Evolutionary conservation across 768 basidiomycete species (phyloP).

Genomic region (Russula lepida): DNA sequence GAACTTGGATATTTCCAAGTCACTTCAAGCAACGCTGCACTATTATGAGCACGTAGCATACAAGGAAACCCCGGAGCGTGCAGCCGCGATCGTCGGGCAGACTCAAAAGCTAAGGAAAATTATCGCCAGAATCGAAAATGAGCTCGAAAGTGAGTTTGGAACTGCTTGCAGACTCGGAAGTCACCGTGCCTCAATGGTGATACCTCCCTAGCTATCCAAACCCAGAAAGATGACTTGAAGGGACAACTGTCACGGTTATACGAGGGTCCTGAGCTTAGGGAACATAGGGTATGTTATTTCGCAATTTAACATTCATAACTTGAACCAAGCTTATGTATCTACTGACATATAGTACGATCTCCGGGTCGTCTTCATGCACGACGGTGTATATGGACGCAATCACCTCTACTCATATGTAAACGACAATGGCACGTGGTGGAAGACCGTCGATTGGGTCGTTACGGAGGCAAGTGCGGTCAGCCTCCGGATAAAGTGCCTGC

Average conservation of each 20-base stretch:
- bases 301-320: neutral
- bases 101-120: slow-evolving; percentile 44
- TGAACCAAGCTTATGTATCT: neutral
- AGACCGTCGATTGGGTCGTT: slow-evolving; percentile 61
- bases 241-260: slow-evolving; percentile 39
- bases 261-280: slow-evolving; percentile 57
- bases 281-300: slow-evolving; percentile 40
- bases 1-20: slow-evolving; percentile 55
- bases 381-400: slow-evolving; percentile 67
- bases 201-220: slow-evolving; percentile 42
- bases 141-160: slow-evolving; percentile 41
- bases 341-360: slow-evolving; percentile 63
- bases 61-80: slow-evolving; percentile 40
- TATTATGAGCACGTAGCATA: slow-evolving; percentile 67
- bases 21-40: slow-evolving; percentile 51
- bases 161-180: neutral
- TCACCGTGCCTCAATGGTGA: neutral
- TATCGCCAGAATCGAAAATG: slow-evolving; percentile 42
- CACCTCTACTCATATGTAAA: slow-evolving; percentile 75
- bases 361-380: slow-evolving; percentile 68
- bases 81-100: slow-evolving; percentile 35
- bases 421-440: slow-evolving; percentile 69
- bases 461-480: slow-evolving; percentile 40
- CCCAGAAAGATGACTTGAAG: slow-evolving; percentile 38
- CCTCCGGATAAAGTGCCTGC: neutral